These are phyloP conservation scores for Phytophthora nicotianae DNA, from an alignment of 352 stramenopile genomes.

Conservation along the genomic window DNA sequence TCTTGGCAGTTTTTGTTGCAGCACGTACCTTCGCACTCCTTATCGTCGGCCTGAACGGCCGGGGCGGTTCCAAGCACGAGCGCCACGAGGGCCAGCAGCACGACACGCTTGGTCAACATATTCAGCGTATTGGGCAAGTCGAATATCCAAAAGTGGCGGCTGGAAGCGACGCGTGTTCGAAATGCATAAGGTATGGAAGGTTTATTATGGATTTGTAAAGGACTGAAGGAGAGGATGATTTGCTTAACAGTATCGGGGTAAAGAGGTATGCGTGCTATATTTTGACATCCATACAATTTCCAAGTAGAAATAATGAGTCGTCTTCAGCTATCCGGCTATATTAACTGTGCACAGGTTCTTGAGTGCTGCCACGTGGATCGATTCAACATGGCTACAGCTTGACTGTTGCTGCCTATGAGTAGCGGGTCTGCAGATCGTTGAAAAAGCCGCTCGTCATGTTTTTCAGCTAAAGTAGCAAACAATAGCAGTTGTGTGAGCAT, in stretches of 20 bases:
- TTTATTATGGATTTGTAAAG: conserved; percentile 1
- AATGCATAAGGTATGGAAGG: conserved; percentile 5
- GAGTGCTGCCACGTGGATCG: conserved; percentile 32
- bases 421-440: conserved; percentile 83
- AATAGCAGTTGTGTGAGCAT: conserved; percentile 5
- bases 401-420: conserved; percentile 47
- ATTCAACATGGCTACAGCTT: conserved; percentile 31
- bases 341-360: conserved; percentile 34
- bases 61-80: conserved; percentile 49
- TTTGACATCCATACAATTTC: background rate
- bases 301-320: conserved; percentile 5
- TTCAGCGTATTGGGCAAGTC: conserved; percentile 11
- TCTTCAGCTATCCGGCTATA: conserved; percentile 21
- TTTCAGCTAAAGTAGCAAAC: conserved; percentile 65
- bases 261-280: conserved; percentile 20
- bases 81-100: conserved; percentile 73
- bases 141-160: conserved; percentile 37
- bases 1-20: background rate
- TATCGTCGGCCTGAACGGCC: conserved; percentile 48
- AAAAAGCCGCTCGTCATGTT: conserved; percentile 92
- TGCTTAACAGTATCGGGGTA: background rate
- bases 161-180: conserved; percentile 29
- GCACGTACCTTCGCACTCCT: conserved; percentile 91
- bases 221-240: background rate
- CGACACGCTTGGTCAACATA: conserved; percentile 65